phyloP scores from a whole-genome alignment of 352 stramenopile species.

The Globisporangium cystogenes region DNA sequence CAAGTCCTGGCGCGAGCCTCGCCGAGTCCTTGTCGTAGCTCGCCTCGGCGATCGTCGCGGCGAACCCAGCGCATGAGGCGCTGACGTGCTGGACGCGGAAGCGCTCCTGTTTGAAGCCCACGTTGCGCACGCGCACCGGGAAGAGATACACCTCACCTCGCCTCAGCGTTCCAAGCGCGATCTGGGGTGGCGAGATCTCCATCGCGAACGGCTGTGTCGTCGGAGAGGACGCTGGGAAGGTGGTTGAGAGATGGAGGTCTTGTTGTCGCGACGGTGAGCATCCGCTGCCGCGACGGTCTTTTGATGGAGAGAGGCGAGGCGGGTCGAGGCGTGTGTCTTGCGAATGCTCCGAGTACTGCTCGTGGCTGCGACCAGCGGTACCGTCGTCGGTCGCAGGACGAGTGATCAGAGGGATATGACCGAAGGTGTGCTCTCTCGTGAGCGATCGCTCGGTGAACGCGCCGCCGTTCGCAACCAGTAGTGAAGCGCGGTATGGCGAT shows the following conservation, averaged over 20 bases:
- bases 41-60: constrained; percentile 38
- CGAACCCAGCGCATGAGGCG: constrained; percentile 29
- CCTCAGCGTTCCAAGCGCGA: constrained; percentile 30
- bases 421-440: constrained; percentile 8
- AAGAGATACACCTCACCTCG: constrained; percentile 61
- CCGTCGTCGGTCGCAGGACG: constrained; percentile 6
- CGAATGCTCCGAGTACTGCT: not conserved
- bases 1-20: constrained; percentile 47
- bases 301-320: not conserved
- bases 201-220: constrained; percentile 45
- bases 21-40: constrained; percentile 55
- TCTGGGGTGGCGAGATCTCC: constrained; percentile 43
- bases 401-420: not conserved
- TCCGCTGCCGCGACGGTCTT: not conserved
- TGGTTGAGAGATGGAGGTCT: not conserved
- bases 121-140: constrained; percentile 57
- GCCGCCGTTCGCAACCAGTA: constrained; percentile 1
- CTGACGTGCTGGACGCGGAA: constrained; percentile 53
- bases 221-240: constrained; percentile 1
- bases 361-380: not conserved
- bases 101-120: constrained; percentile 57
- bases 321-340: no score
- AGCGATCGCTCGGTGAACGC: constrained; percentile 7
- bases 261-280: not conserved
- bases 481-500: constrained; percentile 17